Percentiles rank a stretch among this genome's conserved stretches.
Evolutionary conservation across 257 asterid species (phyloP).

Genomic region (Solanum ahanhuiri): DNA sequence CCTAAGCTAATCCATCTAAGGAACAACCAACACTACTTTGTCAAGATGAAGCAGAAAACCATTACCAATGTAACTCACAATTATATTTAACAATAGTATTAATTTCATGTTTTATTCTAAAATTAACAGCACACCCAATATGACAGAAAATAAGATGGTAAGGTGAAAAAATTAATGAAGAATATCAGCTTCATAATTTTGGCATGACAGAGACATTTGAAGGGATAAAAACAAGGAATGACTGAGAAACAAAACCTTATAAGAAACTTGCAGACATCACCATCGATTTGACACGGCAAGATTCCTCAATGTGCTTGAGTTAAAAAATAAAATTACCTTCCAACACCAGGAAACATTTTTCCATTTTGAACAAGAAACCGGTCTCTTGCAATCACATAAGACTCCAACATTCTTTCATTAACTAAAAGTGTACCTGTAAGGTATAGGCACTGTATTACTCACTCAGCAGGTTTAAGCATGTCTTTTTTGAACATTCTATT

Average conservation of each 20-base stretch:
- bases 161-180: neutral
- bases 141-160: neutral
- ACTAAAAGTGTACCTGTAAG: slow-evolving; percentile 86
- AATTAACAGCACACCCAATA: neutral
- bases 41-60: neutral
- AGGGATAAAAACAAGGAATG: neutral
- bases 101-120: neutral
- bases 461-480: slow-evolving; percentile 2
- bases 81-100: neutral
- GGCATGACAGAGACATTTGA: neutral
- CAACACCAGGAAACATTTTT: slow-evolving; percentile 87
- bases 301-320: neutral
- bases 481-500: neutral
- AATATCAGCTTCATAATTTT: neutral
- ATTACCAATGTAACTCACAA: neutral
- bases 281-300: neutral
- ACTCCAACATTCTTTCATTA: slow-evolving; percentile 97
- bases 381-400: slow-evolving; percentile 96
- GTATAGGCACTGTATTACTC: slow-evolving; percentile 5
- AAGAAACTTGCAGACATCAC: neutral
- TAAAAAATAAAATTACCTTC: slow-evolving; percentile 41
- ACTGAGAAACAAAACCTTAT: neutral
- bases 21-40: neutral
- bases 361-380: slow-evolving; percentile 90
- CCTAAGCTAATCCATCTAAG: neutral